Evolutionary conservation across 2,329 filamentous ascomycete species (phyloP), one percentile per base, ranked within the genome.

Genomic region (Mariannaea sp.): DNA sequence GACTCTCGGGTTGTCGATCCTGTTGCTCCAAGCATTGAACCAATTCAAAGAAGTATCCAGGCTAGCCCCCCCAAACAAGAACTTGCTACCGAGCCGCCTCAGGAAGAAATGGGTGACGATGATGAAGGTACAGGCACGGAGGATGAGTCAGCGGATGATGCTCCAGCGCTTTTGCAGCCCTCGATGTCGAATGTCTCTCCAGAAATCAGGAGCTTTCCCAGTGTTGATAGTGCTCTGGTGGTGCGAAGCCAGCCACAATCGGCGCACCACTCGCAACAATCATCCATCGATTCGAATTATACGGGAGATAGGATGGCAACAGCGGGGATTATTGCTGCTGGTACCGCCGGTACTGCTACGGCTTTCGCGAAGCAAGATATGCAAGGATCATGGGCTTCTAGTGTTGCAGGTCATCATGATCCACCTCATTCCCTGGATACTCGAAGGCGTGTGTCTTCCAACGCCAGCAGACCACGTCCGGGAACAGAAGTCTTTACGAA

Each of bases 401-500:
- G 35, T n/a, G 55, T 53, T 12, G 35, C 53, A 7, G 54, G 55
- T 44, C 57, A 60, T 4, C 10, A 55, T 14, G 61, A 65, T 19
- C 63, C 60, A 10, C 59, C 62, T 27, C 60, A 60, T 19, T 60
- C 62, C 12, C 56, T 65, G 17, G 50, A 64, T 46, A 65, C 62
- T 5, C 62, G 64, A 44, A 54, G 61, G 40, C 62, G 65, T 33
- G 53, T 55, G 8, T 57, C 58, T 29, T 44, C 60, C 26, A 54
- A 55, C 33, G 55, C 62, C 10, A 14, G 53, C 12, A 65, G 56
- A 17, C 46, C 58, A 36, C 62, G 62, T 12, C 62, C 62, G 4
- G 59, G 55, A 9, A 65, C 62, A 29, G 62, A 65, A 45, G 51
- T 65, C n/a, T 65, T 62, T 8, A 62, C 55, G 4, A 65, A 65